Evolutionary conservation across 306 rosid genomes (phyloP), one percentile per base, ranked within the genome.

Genomic region (Gynostemma pentaphyllum): DNA sequence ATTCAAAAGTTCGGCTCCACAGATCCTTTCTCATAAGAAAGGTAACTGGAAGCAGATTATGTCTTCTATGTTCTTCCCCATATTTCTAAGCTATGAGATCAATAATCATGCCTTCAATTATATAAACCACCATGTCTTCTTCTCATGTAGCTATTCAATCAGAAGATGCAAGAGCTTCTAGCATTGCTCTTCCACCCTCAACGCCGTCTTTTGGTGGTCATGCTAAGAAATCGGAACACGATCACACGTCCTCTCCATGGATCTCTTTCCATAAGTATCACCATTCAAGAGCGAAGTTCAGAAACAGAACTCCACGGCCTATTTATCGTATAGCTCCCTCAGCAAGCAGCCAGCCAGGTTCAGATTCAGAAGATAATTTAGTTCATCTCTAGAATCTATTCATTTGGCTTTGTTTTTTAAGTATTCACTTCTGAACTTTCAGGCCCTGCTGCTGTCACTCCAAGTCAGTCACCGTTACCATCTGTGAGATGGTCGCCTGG

Each of bases 141-240:
- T 57, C 56, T 57, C 61, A 49, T 78, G 73, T 60, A 84, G 92
- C 69, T 37, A 23, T 55, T 63, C 73, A 42, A 52, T 77, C 65
- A 44, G 79, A 13, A 9, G 72, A 72, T 77, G 70, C 67, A 64
- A 62, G 71, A 30, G 64, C 74, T 64, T 55, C 81, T 54, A 82
- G 87, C 59, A 78, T 82, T 64, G 80, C 83, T 29, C 70, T 72
- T 50, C 78, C 88, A 24, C 94, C 94, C 73, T 81, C 82, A 28
- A 68, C 64, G 67, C 67, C 85, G 69, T 56, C 68, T 47, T 70
- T 26, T 18, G 68, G 74, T 72, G 56, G 64, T 64, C 74, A 85
- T 52, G 54, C 68, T 62, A 80, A 70, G 70, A 78, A 67, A 65
- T 52, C 79, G 94, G 72, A 13, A 24, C 74, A 78, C 32, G 72